These are phyloP conservation scores for Hyaloscypha hepaticicola DNA, from an alignment of 495 filamentous ascomycete genomes.

Conservation along the genomic window DNA sequence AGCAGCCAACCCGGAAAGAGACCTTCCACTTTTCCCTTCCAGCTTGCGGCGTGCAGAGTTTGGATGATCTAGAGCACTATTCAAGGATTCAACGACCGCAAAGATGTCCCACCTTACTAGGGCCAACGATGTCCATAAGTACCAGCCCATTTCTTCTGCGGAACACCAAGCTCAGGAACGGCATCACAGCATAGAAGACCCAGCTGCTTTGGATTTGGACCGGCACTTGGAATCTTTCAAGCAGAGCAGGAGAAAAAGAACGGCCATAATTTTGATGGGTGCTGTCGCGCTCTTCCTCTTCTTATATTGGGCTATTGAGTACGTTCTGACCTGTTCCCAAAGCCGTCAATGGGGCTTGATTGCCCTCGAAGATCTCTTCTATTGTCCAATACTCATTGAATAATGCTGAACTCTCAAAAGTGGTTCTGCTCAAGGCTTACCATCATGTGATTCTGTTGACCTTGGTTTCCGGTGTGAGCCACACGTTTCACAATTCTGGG, in stretches of 20 bases:
- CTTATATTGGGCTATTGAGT: conserved; percentile 23
- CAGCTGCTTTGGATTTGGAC: conserved; percentile 7
- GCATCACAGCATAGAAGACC: conserved; percentile 2
- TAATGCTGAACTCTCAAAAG: neutral
- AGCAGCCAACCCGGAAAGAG: neutral
- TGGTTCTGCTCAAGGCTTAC: neutral
- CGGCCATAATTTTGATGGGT: conserved; percentile 7
- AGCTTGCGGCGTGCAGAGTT: neutral
- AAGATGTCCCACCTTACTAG: neutral
- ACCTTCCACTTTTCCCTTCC: neutral
- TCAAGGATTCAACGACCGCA: neutral
- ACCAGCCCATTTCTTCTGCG: conserved; percentile 14
- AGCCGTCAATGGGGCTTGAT: neutral
- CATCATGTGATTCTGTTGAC: conserved; percentile 56
- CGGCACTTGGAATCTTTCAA: conserved; percentile 14
- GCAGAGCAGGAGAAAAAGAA: conserved; percentile 3
- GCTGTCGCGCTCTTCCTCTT: conserved; percentile 19
- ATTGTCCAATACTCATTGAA: neutral
- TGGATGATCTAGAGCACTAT: neutral
- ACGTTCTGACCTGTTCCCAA: conserved; percentile 9
- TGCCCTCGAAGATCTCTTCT: neutral
- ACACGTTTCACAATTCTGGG: conserved; percentile 69
- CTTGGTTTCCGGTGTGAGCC: conserved; percentile 63
- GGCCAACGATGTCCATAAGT: conserved; percentile 2
- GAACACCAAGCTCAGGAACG: conserved; percentile 5